Conservation (phyloP, 495 filamentous ascomycete species). For the Tuber borchii region DNA sequence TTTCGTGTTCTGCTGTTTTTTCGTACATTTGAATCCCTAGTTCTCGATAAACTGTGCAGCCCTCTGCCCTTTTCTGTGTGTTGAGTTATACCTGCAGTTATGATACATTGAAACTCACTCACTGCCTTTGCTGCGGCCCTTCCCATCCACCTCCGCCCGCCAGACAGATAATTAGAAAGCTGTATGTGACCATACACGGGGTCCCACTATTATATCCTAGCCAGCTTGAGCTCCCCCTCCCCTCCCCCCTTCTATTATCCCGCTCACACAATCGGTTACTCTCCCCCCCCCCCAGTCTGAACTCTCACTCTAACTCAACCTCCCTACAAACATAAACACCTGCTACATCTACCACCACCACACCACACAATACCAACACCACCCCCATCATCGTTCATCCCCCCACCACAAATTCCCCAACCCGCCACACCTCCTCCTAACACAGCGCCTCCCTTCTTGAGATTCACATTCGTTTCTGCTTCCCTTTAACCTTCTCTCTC, state of each 20-base stretch:
- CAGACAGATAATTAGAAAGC: neutral
- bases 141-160: neutral
- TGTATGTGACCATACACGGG: neutral
- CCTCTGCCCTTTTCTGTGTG: neutral
- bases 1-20: neutral
- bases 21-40: neutral
- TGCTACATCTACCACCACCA: slow-evolving; percentile 7
- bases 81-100: neutral
- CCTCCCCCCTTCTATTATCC: neutral
- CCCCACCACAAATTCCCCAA: neutral
- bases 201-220: slow-evolving; percentile 5
- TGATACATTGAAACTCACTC: neutral
- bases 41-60: neutral
- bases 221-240: neutral
- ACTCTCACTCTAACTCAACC: slow-evolving; percentile 20
- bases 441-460: neutral
- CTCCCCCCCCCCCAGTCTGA: slow-evolving; percentile 10
- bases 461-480: slow-evolving; percentile 2
- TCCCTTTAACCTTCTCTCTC: slow-evolving; percentile 10
- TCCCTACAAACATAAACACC: slow-evolving; percentile 5
- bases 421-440: neutral
- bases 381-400: slow-evolving; percentile 3
- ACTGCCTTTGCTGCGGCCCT: neutral
- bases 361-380: slow-evolving; percentile 13
- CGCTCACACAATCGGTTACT: slow-evolving; percentile 5